phyloP scores from a whole-genome alignment of 495 filamentous ascomycete genomes.

The Sordaria brevicollis region DNA sequence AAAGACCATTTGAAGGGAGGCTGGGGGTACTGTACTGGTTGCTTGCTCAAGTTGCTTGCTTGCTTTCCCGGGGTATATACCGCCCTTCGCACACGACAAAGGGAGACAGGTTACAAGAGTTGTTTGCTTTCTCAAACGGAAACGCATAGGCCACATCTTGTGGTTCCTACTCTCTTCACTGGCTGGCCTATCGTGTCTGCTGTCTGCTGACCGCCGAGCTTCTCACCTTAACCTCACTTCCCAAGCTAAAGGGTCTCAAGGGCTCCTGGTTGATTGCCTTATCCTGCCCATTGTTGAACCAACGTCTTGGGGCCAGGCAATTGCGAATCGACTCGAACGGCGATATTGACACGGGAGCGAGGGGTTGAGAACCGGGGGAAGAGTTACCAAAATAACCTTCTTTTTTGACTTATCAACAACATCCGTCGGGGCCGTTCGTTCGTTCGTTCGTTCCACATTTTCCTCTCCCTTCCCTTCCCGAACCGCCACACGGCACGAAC shows the following conservation, averaged over 20 bases:
- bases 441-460: not conserved
- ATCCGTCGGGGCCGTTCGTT: not conserved
- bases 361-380: not conserved
- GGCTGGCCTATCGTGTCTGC: not conserved
- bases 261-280: not conserved
- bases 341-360: not conserved
- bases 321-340: not conserved
- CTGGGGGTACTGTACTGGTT: not conserved
- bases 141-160: not conserved
- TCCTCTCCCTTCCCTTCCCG: not conserved
- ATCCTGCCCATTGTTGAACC: not conserved
- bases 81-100: not conserved
- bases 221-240: not conserved
- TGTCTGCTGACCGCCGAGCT: not conserved
- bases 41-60: not conserved
- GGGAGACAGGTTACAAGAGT: not conserved
- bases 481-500: not conserved
- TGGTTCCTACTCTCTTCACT: not conserved
- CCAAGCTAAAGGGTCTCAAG: not conserved
- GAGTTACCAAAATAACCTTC: not conserved
- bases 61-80: not conserved
- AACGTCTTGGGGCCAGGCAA: not conserved
- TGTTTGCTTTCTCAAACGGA: not conserved
- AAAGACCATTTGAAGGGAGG: not conserved
- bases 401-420: not conserved